These are phyloP conservation scores for Rhizopogon vesiculosus DNA, from an alignment of 768 basidiomycete species.

Conservation along the genomic window DNA sequence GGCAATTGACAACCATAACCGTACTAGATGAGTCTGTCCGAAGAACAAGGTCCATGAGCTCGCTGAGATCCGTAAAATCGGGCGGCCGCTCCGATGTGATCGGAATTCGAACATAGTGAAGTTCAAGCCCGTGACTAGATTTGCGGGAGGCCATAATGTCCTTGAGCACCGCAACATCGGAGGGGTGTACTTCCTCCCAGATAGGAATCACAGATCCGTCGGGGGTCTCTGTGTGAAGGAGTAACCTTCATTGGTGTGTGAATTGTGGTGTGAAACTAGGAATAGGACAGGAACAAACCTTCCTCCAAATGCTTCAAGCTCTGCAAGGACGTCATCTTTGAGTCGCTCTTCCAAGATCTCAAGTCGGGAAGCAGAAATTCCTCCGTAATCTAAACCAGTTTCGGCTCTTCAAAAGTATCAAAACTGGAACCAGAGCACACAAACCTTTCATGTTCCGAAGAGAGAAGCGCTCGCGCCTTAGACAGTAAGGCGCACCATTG, in stretches of 20 bases:
- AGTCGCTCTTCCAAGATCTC: slow-evolving; percentile 90
- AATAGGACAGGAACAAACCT: slow-evolving; percentile 40
- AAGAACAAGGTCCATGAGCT: slow-evolving; percentile 76
- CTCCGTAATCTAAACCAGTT: slow-evolving; percentile 73
- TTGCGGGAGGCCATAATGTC: slow-evolving; percentile 76
- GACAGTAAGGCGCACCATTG: slow-evolving; percentile 89
- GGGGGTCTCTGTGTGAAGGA: slow-evolving; percentile 84
- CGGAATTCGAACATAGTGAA: slow-evolving; percentile 82
- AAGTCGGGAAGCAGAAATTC: slow-evolving; percentile 85
- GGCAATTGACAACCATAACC: slow-evolving; percentile 92
- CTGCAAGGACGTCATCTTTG: slow-evolving; percentile 80
- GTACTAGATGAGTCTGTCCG: slow-evolving; percentile 62
- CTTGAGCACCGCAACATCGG: slow-evolving; percentile 76
- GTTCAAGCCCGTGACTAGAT: slow-evolving; percentile 44
- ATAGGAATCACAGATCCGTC: slow-evolving; percentile 89
- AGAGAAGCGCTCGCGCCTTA: slow-evolving; percentile 80
- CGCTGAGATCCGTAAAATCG: slow-evolving; percentile 68
- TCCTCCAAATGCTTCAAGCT: slow-evolving; percentile 80
- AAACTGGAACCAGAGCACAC: background rate
- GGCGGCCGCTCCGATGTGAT: slow-evolving; percentile 87
- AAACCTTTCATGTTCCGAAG: slow-evolving; percentile 92
- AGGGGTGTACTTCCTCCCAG: slow-evolving; percentile 83
- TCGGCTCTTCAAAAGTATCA: background rate
- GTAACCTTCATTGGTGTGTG: slow-evolving; percentile 41
- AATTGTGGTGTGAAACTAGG: background rate